phyloP scores from a whole-genome alignment of 768 basidiomycete species.

The Lanmaoa rubissima region DNA sequence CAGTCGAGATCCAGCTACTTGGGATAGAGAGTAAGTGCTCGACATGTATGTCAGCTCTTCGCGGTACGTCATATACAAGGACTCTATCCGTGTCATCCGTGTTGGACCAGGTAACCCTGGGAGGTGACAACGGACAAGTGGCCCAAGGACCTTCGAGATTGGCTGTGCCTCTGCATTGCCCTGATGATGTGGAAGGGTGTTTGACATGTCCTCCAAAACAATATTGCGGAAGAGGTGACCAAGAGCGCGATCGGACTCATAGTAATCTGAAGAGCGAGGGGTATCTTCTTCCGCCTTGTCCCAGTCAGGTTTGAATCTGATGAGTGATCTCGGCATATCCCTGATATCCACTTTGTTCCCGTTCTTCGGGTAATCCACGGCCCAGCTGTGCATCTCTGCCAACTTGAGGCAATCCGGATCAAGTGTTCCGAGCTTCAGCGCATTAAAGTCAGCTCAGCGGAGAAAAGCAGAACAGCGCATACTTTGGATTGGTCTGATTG shows the following conservation, averaged over 20 bases:
- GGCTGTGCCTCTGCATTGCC: constrained; percentile 33
- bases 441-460: constrained; percentile 1
- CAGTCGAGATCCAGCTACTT: constrained; percentile 51
- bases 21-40: constrained; percentile 62
- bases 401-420: constrained; percentile 57
- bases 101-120: background rate
- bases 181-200: constrained; percentile 9
- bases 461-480: background rate
- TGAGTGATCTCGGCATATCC: constrained; percentile 52
- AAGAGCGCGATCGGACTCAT: constrained; percentile 66
- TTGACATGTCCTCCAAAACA: constrained; percentile 37
- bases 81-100: constrained; percentile 12
- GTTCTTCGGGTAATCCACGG: constrained; percentile 81
- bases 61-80: constrained; percentile 40
- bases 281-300: constrained; percentile 56
- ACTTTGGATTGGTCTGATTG: constrained; percentile 69
- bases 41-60: constrained; percentile 73
- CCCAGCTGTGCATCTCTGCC: constrained; percentile 57
- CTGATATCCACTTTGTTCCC: constrained; percentile 62
- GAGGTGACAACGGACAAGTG: constrained; percentile 24
- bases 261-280: constrained; percentile 62
- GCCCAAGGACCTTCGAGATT: constrained; percentile 20
- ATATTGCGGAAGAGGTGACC: constrained; percentile 71
- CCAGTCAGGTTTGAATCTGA: constrained; percentile 79
- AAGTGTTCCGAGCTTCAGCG: constrained; percentile 53